A percentile compares a stretch with the other conserved stretches of the same genome.
These are phyloP conservation scores for Neonectria neomacrospora DNA, from an alignment of 2,329 filamentous ascomycete species.

Conservation along the genomic window DNA sequence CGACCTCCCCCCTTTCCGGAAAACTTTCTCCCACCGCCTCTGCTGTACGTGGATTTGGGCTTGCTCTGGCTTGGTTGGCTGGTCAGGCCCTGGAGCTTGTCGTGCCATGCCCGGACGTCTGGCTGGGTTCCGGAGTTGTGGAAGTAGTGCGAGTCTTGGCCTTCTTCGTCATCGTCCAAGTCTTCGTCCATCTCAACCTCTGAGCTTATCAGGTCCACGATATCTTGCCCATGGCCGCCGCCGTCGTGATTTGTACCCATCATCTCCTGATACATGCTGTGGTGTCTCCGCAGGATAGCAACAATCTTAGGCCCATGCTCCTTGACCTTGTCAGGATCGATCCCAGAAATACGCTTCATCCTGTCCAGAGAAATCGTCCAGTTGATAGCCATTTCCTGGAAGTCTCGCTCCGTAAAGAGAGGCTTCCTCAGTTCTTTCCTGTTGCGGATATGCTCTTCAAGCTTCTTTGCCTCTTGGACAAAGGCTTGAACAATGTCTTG, in stretches of 20 bases:
- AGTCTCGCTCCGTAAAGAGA: slow-evolving; percentile 75
- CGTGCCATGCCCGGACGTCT: slow-evolving; percentile 51
- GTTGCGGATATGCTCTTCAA: slow-evolving; percentile 71
- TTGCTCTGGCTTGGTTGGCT: slow-evolving; percentile 43
- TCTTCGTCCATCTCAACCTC: slow-evolving; percentile 54
- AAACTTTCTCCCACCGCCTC: slow-evolving; percentile 43
- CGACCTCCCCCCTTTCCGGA: slow-evolving; percentile 44
- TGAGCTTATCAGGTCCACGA: slow-evolving; percentile 67
- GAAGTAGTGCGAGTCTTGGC: slow-evolving; percentile 63
- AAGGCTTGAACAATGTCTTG: slow-evolving; percentile 73
- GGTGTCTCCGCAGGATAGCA: slow-evolving; percentile 63
- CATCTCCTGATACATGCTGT: slow-evolving; percentile 61
- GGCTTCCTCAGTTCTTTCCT: slow-evolving; percentile 65
- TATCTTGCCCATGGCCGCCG: slow-evolving; percentile 47
- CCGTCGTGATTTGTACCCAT: slow-evolving; percentile 50
- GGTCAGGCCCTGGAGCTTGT: slow-evolving; percentile 45
- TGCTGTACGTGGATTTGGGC: slow-evolving; percentile 41
- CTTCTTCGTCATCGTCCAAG: slow-evolving; percentile 51
- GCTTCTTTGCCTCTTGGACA: slow-evolving; percentile 67
- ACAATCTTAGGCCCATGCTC: slow-evolving; percentile 71
- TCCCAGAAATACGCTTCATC: slow-evolving; percentile 72
- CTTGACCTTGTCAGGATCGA: slow-evolving; percentile 70
- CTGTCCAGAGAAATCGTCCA: slow-evolving; percentile 71
- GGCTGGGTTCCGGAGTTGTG: slow-evolving; percentile 32
- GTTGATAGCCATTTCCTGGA: slow-evolving; percentile 77